Base-by-base conservation (phyloP, 177 flowering plant species). In the Vitis hybrid region DNA sequence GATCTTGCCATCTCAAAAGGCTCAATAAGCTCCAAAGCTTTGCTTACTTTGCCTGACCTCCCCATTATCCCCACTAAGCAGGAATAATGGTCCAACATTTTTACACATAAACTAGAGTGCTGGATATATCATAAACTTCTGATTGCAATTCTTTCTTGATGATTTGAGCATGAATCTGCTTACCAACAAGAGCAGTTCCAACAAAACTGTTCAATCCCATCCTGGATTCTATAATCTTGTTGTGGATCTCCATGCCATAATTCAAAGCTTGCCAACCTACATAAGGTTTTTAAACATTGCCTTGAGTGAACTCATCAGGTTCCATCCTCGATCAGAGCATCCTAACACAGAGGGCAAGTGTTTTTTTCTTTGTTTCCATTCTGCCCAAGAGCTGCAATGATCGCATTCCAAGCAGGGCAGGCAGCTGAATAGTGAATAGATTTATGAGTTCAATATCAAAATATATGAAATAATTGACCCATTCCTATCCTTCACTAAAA, bases 291-390 rank as follows among this genome's bases (percentile, higher is more conserved):
- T 91, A 62, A 62, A 88, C 89, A 79, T 93, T 93, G 12, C 98
- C 95, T 75, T 80, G 90, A 16, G 95, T 88, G 78, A 91, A 91
- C 31, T 90, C 92, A 68, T 93, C 97, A 9, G 98, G 95, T 67
- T 86, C 87, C 79, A 87, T 75, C 48, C 85, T 52, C 3, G 80
- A 82, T 14, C 70, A 72, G 16, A 91, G 84, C 98, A 93, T 89
- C 52, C 58, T 65, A 71, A 74, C 77, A 70, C 86, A 87, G 33
- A 79, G 70, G 15, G 51, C 65, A 5, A 91, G 74, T 1, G 94
- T 22, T 87, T 74, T 80, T 75, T 52, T 80, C 80, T 69, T 75
- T 83, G 33, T 71, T 49, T 21, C 86, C 87, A 69, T 91, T 93
- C 82, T 89, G 98, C 75, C 82, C 95, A 75, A 82, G 78, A 56